These are phyloP conservation scores for Neurospora sp. DNA, from an alignment of 495 filamentous ascomycete genomes.

Conservation along the genomic window DNA sequence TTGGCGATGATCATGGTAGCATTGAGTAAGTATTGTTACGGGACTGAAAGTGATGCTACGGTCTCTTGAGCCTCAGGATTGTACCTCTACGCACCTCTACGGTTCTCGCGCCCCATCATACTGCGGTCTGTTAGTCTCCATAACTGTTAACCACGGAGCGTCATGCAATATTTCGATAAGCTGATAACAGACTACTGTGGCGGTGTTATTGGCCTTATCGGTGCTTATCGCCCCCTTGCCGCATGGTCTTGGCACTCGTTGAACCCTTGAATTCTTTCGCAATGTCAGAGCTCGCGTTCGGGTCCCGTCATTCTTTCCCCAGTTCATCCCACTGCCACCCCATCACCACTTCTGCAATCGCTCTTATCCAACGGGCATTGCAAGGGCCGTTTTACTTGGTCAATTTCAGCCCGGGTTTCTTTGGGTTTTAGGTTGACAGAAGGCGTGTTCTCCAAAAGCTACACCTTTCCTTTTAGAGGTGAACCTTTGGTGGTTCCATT, in stretches of 20 bases:
- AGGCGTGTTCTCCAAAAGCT: not conserved
- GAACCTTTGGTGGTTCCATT: not conserved
- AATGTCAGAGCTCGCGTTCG: not conserved
- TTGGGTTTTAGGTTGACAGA: not conserved
- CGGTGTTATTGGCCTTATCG: not conserved
- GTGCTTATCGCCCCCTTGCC: not conserved
- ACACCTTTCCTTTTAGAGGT: not conserved
- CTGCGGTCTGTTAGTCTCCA: not conserved
- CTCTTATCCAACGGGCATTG: not conserved
- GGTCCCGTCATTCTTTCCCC: not conserved
- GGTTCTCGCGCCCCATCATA: not conserved
- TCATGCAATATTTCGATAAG: not conserved
- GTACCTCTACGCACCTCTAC: not conserved
- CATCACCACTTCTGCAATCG: not conserved
- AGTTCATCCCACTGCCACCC: not conserved
- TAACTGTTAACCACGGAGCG: not conserved
- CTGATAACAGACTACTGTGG: not conserved
- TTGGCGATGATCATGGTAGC: not conserved
- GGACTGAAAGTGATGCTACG: not conserved
- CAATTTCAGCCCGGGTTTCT: not conserved
- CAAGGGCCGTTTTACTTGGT: not conserved
- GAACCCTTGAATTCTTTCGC: not conserved
- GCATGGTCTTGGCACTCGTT: not conserved
- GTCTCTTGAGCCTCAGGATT: not conserved
- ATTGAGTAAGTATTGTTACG: not conserved